Conservation (phyloP, 768 basidiomycete genomes). For the Melanogaster broomeanus region DNA sequence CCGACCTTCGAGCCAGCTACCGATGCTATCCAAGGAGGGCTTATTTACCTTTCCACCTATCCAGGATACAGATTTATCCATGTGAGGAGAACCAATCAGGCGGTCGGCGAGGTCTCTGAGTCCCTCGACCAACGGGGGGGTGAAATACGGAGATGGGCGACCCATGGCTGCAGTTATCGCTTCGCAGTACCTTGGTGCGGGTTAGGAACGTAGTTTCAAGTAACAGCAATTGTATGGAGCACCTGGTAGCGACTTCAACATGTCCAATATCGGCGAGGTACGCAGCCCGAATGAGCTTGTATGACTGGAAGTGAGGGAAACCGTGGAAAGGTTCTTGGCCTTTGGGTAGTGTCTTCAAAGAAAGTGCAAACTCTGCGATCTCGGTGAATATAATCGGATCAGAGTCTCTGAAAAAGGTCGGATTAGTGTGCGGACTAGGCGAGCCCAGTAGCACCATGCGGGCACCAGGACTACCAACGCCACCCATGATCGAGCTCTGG, state of each 20-base stretch:
- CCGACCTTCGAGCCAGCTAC: conserved; percentile 89
- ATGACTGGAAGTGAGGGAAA: conserved; percentile 84
- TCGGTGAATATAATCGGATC: conserved; percentile 87
- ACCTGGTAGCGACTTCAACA: conserved; percentile 76
- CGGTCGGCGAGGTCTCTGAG: conserved; percentile 80
- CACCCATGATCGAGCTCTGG: conserved; percentile 73
- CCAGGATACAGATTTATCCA: conserved; percentile 84
- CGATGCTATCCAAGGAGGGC: conserved; percentile 89
- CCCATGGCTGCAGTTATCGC: conserved; percentile 73
- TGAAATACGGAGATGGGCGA: conserved; percentile 68
- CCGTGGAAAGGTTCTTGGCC: conserved; percentile 87
- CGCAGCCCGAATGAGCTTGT: conserved; percentile 77
- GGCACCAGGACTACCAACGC: conserved; percentile 63
- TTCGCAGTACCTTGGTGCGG: conserved; percentile 82
- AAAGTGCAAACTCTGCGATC: conserved; percentile 88
- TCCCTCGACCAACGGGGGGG: conserved; percentile 65
- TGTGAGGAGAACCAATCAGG: conserved; percentile 66
- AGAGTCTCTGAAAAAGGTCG: conserved; percentile 59
- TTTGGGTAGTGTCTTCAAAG: conserved; percentile 68
- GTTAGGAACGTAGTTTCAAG: conserved; percentile 3
- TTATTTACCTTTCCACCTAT: conserved; percentile 84
- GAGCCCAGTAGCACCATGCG: conserved; percentile 78
- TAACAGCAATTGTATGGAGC: neutral
- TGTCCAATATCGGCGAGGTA: conserved; percentile 83
- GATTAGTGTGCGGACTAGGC: conserved; percentile 51